Evolutionary conservation across 2,329 filamentous ascomycete species (phyloP).

Genomic region (Penicillium sp.): DNA sequence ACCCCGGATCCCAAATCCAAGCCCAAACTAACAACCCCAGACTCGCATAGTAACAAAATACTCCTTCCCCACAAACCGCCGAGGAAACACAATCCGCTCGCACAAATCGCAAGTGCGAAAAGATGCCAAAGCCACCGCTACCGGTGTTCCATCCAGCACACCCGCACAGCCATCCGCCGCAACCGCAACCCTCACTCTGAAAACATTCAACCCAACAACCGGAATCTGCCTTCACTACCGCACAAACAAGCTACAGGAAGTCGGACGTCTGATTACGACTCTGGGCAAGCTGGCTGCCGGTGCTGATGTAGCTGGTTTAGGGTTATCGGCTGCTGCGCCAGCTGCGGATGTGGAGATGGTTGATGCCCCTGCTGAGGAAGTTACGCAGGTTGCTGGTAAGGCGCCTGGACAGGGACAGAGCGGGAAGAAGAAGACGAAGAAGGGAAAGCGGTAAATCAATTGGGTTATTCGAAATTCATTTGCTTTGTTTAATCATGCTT

Average conservation of each 20-base stretch:
- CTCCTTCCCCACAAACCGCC: conserved; percentile 54
- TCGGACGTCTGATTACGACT: conserved; percentile 74
- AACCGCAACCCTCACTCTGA: conserved; percentile 73
- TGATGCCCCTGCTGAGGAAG: conserved; percentile 41
- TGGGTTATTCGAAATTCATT: background rate
- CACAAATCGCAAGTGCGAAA: conserved; percentile 34
- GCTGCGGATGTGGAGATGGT: conserved; percentile 35
- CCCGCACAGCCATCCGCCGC: conserved; percentile 54
- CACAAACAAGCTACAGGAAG: conserved; percentile 75
- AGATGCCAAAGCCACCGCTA: conserved; percentile 14
- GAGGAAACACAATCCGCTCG: conserved; percentile 27
- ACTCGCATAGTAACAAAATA: conserved; percentile 92
- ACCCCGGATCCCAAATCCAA: background rate
- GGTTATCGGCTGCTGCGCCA: conserved; percentile 37
- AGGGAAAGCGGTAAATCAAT: conserved; percentile 62
- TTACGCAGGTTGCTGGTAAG: conserved; percentile 22
- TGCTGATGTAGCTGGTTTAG: conserved; percentile 60
- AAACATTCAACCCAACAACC: conserved; percentile 80
- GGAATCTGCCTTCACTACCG: conserved; percentile 86
- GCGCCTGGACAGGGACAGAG: conserved; percentile 17
- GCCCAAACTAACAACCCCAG: conserved; percentile 46
- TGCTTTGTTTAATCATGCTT: background rate
- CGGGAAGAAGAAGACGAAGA: conserved; percentile 56
- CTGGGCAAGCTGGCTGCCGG: conserved; percentile 71
- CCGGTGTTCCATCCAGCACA: conserved; percentile 47